Evolutionary conservation across 2,329 filamentous ascomycete genomes (phyloP).

Genomic region (Aspergillus bombycis): DNA sequence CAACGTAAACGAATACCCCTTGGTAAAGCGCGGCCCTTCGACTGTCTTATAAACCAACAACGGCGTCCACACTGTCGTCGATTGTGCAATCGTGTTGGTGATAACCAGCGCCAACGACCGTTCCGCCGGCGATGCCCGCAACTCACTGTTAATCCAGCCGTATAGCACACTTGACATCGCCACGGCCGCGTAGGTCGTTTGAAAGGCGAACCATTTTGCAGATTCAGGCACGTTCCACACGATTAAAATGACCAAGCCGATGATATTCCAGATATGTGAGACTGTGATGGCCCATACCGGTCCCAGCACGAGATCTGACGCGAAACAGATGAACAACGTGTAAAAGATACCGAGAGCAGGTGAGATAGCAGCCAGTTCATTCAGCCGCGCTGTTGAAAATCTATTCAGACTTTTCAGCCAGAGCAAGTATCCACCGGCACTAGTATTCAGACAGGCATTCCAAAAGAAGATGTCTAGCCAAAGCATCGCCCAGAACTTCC

Average conservation of each 20-base stretch:
- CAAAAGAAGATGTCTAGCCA: constrained; percentile 56
- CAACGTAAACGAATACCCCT: constrained; percentile 48
- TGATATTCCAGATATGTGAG: constrained; percentile 54
- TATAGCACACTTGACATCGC: constrained; percentile 60
- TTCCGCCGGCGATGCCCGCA: constrained; percentile 46
- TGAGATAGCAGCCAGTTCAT: constrained; percentile 56
- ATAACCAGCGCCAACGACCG: constrained; percentile 55
- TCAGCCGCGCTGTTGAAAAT: constrained; percentile 51
- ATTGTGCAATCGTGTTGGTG: constrained; percentile 58
- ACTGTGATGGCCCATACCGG: constrained; percentile 60
- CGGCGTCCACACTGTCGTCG: constrained; percentile 60
- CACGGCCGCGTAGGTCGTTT: constrained; percentile 53
- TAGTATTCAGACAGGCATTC: constrained; percentile 54
- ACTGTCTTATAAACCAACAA: constrained; percentile 55
- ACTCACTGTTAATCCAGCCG: constrained; percentile 58
- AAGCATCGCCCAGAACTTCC: constrained; percentile 24
- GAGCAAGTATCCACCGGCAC: constrained; percentile 56
- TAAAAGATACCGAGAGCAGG: constrained; percentile 60
- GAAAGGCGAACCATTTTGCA: constrained; percentile 58
- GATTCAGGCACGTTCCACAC: constrained; percentile 61
- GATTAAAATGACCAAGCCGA: constrained; percentile 57
- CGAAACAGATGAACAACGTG: constrained; percentile 57
- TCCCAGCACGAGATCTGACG: constrained; percentile 50
- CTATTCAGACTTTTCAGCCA: constrained; percentile 61
- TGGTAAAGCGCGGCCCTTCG: constrained; percentile 47